Conservation (phyloP, 1,284 basidiomycete species). For the Ustanciosporium gigantosporum region DNA sequence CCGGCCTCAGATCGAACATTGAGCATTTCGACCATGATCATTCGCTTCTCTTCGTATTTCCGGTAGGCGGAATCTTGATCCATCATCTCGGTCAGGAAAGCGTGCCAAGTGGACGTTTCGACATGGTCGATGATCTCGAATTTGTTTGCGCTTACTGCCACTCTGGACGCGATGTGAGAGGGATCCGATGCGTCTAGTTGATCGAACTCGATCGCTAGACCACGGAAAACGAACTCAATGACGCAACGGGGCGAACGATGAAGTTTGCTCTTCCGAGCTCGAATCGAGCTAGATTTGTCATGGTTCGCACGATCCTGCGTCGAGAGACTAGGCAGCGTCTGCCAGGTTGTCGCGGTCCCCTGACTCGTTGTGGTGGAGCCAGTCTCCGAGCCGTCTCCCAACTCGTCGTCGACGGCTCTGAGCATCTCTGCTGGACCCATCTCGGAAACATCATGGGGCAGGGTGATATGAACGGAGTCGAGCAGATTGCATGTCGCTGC, state of each 20-base stretch:
- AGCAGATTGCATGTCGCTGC: conserved; percentile 79
- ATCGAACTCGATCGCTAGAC: conserved; percentile 65
- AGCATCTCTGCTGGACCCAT: conserved; percentile 67
- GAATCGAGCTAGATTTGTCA: too few relatives aligned
- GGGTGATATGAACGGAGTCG: conserved; percentile 76
- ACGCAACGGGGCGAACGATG: conserved; percentile 77
- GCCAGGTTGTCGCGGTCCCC: conserved; percentile 43
- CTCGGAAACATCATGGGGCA: conserved; percentile 30
- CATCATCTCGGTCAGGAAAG: conserved; percentile 74
- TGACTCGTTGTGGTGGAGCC: conserved; percentile 24
- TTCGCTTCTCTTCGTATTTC: conserved; percentile 84
- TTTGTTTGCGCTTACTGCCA: conserved; percentile 61
- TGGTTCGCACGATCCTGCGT: neutral
- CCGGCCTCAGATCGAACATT: conserved; percentile 62
- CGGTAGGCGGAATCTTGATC: conserved; percentile 60
- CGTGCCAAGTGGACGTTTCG: conserved; percentile 97
- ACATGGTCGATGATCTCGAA: conserved; percentile 94
- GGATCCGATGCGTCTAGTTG: conserved; percentile 16
- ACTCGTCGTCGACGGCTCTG: conserved; percentile 81
- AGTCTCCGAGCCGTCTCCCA: conserved; percentile 67
- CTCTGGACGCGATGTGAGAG: conserved; percentile 28
- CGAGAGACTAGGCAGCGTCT: conserved; percentile 25
- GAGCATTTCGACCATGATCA: conserved; percentile 81
- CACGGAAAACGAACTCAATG: conserved; percentile 80
- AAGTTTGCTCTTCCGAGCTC: conserved; percentile 65